Conservation (phyloP, 2,329 filamentous ascomycete species). For the Alternaria conjuncta region DNA sequence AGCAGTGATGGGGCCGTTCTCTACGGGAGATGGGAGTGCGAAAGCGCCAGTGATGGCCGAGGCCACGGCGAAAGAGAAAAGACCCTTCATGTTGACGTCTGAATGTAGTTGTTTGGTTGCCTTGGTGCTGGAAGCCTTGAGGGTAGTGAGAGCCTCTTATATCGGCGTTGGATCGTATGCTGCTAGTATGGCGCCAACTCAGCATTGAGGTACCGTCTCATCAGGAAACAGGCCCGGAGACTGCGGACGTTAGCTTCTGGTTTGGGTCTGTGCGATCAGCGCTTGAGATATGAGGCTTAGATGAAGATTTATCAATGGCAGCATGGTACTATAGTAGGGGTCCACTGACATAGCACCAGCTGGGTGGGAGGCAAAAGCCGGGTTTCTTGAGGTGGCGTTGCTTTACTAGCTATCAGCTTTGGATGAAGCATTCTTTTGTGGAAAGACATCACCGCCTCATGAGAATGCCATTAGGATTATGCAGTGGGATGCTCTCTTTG, state of each 20-base stretch:
- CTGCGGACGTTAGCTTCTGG: conserved; percentile 34
- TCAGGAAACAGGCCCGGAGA: conserved; percentile 48
- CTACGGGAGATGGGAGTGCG: conserved; percentile 40
- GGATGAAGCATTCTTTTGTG: neutral
- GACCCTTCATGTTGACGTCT: conserved; percentile 45
- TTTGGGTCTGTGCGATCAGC: conserved; percentile 37
- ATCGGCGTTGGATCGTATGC: conserved; percentile 19
- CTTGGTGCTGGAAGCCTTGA: conserved; percentile 24
- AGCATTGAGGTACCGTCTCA: conserved; percentile 17
- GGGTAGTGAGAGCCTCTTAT: conserved; percentile 38
- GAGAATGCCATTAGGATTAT: neutral
- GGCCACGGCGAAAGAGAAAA: conserved; percentile 42
- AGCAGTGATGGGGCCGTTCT: conserved; percentile 43
- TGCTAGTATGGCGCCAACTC: conserved; percentile 12
- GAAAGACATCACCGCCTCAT: neutral
- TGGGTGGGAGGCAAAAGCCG: conserved; percentile 15
- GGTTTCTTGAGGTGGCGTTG: conserved; percentile 19
- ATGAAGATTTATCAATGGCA: conserved; percentile 34
- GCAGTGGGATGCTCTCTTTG: neutral
- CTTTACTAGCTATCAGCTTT: conserved; percentile 8
- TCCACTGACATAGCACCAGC: conserved; percentile 29
- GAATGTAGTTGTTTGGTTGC: conserved; percentile 23
- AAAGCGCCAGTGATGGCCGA: conserved; percentile 45
- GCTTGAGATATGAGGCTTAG: conserved; percentile 40
- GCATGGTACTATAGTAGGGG: conserved; percentile 33